Percentiles rank a stretch among this genome's conserved stretches.
Evolutionary conservation across 306 rosid species (phyloP).

Genomic region (Pachyrhizus erosus): DNA sequence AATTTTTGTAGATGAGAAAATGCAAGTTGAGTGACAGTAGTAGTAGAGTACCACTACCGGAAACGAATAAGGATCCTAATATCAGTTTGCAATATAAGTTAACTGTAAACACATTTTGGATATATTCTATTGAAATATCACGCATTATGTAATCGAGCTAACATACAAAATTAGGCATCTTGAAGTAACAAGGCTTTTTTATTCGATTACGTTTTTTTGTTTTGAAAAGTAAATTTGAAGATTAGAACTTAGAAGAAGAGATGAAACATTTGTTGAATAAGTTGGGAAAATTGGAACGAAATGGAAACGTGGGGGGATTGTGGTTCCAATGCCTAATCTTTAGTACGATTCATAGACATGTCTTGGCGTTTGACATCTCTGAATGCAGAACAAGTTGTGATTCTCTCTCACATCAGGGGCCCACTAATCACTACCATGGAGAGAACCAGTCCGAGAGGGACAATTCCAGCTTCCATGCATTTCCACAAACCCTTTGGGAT

Average conservation of each 20-base stretch:
- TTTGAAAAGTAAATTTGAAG: neutral
- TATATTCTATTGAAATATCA: neutral
- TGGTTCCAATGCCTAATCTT: too few relatives aligned
- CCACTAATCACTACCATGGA: neutral
- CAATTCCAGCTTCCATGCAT: neutral
- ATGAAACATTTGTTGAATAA: too few relatives aligned
- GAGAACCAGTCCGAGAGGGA: neutral
- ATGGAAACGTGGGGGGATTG: too few relatives aligned
- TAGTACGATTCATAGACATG: neutral
- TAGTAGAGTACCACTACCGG: neutral
- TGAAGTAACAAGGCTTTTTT: neutral
- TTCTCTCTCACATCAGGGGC: neutral
- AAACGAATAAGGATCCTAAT: neutral
- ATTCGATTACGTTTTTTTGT: neutral
- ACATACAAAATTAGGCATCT: neutral
- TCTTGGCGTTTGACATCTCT: neutral
- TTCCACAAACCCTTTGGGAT: neutral
- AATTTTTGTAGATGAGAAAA: neutral
- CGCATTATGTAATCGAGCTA: neutral
- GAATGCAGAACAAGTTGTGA: neutral
- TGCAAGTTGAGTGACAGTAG: neutral
- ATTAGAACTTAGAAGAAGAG: too few relatives aligned
- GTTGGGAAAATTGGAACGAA: too few relatives aligned
- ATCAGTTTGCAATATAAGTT: neutral
- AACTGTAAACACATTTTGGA: neutral